phyloP scores from a whole-genome alignment of 2,329 filamentous ascomycete genomes.

The Colletotrichum paranaense region DNA sequence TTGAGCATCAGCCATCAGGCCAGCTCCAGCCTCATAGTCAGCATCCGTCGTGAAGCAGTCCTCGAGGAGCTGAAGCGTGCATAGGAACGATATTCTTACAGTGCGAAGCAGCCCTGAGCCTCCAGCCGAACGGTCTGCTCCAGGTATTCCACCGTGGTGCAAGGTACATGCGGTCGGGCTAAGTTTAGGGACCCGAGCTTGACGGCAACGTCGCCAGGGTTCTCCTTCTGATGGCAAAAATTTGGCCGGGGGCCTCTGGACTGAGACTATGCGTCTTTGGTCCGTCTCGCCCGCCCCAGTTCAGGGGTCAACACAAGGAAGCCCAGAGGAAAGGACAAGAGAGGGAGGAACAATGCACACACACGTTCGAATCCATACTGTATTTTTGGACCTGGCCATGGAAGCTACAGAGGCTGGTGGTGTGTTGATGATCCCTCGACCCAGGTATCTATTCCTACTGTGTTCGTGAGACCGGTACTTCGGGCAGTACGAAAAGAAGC shows the following conservation, averaged over 20 bases:
- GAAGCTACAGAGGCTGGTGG: not conserved
- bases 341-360: not conserved
- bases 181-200: slow-evolving; percentile 12
- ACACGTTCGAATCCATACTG: not conserved
- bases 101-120: not conserved
- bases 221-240: slow-evolving; percentile 15
- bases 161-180: slow-evolving; percentile 14
- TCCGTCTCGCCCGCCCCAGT: slow-evolving; percentile 15
- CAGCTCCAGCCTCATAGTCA: not conserved
- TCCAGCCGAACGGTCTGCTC: not conserved
- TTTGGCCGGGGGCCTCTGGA: slow-evolving; percentile 3
- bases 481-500: not conserved
- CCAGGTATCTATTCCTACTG: not conserved
- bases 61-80: not conserved
- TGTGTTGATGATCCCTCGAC: slow-evolving; percentile 2
- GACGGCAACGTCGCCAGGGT: slow-evolving; percentile 20
- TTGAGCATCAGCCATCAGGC: not conserved
- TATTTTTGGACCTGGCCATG: not conserved
- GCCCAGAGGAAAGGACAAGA: not conserved
- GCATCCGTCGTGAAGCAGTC: not conserved
- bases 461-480: not conserved
- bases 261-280: slow-evolving; percentile 29
- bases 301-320: slow-evolving; percentile 26
- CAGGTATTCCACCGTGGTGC: not conserved
- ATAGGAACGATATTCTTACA: not conserved